Evolutionary conservation across 2,329 filamentous ascomycete genomes (phyloP), one percentile per base, ranked within the genome.

Genomic region (Neoarthrinium moseri): DNA sequence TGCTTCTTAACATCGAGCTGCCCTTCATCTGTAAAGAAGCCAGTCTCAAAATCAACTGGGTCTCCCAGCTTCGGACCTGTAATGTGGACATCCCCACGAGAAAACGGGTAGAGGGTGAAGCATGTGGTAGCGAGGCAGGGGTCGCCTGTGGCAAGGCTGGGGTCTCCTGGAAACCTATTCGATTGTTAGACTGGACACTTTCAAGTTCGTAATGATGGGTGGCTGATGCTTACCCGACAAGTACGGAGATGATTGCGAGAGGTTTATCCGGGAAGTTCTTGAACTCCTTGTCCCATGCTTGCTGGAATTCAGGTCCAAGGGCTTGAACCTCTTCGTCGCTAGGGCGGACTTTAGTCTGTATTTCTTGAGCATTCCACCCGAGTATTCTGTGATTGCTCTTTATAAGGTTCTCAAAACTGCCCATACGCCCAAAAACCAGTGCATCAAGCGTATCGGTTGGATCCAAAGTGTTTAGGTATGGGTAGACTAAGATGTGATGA

Each of bases 31-130:
- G 62, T 69, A 23, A 84, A 68, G 59, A 73, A 81, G 7, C 79
- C 80, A 0, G 74, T 68, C 40, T 80, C 70, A 43, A 84, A 82
- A 46, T 81, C 73, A 6, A 73, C 64, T 0, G 66, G 58, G 15
- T 74, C 69, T 6, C 64, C 54, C 3, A 69, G 49, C 1, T 10
- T 13, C 12, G 58, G 48, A 1, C 66, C 65, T 0, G 67, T 73
- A 57, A 85, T 82, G 63, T 85, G 81, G 49, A 83, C 73, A 43
- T 68, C 66, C 6, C 80, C 81, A 2, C 78, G 72, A 2, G 77
- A 80, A 56, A 75, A 78, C 0, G 80, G 80, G 52, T 83, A 82
- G 1, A 70, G 71, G 1, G 76, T 77, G 58, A 76, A 84, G 15
- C 66, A 67, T 3, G 64, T 73, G 34, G 71, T 57, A 1, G 74